Evolutionary conservation across 257 asterid genomes (phyloP).

Genomic region (Solanum chmielewskii): DNA sequence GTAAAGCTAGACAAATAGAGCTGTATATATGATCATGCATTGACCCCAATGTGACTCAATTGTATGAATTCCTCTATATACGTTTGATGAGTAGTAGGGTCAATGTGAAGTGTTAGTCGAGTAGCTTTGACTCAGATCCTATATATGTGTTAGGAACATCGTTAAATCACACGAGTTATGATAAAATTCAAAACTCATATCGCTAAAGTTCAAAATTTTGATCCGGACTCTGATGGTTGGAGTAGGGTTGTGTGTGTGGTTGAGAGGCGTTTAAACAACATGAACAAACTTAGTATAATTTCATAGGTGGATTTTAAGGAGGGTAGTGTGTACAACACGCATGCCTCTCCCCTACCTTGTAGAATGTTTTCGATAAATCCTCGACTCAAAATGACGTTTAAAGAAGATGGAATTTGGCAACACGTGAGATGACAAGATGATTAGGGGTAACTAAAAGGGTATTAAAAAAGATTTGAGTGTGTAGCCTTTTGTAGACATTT

Average conservation of each 20-base stretch:
- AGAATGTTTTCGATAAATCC: background rate
- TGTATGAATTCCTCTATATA: background rate
- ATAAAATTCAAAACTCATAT: background rate
- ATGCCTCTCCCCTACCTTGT: background rate
- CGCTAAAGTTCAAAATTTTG: background rate
- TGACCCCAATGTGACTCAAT: background rate
- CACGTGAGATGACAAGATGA: background rate
- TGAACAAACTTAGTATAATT: background rate
- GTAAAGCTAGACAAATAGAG: background rate
- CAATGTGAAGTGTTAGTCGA: background rate
- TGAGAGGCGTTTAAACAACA: background rate
- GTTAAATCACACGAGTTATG: background rate
- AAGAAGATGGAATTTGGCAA: background rate
- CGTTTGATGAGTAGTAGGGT: background rate
- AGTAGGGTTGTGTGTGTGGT: background rate
- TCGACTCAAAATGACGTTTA: background rate
- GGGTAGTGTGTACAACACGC: background rate
- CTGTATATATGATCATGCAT: background rate
- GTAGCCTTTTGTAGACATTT: background rate
- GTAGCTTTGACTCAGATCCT: background rate
- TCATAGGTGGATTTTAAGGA: background rate
- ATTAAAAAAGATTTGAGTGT: background rate
- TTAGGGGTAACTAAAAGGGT: background rate
- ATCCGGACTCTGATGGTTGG: background rate
- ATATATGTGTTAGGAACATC: background rate